Evolutionary conservation across 2,329 filamentous ascomycete species (phyloP).

Genomic region (Corniculantispora saksenae): DNA sequence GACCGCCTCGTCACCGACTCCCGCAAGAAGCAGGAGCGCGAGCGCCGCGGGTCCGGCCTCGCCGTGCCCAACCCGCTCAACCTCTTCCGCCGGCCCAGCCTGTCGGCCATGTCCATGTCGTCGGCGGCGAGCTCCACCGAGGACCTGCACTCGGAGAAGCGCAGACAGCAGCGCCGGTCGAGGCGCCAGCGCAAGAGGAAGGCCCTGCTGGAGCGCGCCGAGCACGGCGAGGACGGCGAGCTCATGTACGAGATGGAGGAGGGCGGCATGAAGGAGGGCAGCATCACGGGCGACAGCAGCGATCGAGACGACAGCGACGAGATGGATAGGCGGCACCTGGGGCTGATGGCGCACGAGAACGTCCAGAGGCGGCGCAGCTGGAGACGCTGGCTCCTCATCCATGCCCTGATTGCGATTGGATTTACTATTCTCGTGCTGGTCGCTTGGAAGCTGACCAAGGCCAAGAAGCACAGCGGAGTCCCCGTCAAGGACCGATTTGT

Average conservation of each 20-base stretch:
- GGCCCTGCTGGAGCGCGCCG: conserved; percentile 53
- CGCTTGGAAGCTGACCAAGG: conserved; percentile 60
- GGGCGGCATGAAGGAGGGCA: conserved; percentile 69
- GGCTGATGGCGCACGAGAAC: conserved; percentile 50
- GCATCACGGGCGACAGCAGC: conserved; percentile 62
- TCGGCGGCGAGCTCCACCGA: conserved; percentile 48
- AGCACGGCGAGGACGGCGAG: conserved; percentile 68
- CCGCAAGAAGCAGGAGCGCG: conserved; percentile 50
- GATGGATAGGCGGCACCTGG: conserved; percentile 54
- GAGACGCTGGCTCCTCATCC: conserved; percentile 55
- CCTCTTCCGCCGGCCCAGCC: conserved; percentile 42
- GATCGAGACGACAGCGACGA: conserved; percentile 61
- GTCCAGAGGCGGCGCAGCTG: conserved; percentile 52
- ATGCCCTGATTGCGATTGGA: conserved; percentile 52
- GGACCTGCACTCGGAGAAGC: conserved; percentile 50
- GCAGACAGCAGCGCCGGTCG: conserved; percentile 42
- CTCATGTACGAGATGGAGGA: conserved; percentile 92
- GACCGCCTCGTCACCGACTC: conserved; percentile 60
- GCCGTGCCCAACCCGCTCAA: conserved; percentile 52
- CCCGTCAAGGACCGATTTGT: conserved; percentile 30
- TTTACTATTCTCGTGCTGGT: conserved; percentile 58
- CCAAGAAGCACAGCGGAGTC: conserved; percentile 38
- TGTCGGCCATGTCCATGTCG: conserved; percentile 32
- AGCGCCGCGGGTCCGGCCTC: conserved; percentile 51
- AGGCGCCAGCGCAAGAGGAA: conserved; percentile 56